Base-by-base conservation (phyloP, 2,329 filamentous ascomycete species). In the Parastagonospora avenae region DNA sequence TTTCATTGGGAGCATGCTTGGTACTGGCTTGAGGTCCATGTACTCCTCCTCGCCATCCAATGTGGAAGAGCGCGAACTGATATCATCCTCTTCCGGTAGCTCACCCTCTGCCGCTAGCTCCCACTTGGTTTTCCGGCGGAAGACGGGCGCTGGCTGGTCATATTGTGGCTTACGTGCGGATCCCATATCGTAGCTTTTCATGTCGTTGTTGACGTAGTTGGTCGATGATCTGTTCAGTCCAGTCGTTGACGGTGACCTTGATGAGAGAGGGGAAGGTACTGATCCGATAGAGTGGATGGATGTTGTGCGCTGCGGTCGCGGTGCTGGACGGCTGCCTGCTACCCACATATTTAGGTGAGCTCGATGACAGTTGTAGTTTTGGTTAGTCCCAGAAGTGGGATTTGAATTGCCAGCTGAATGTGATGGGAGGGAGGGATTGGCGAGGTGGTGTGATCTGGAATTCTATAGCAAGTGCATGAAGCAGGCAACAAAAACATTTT, bases 271-370 rank as follows among this genome's bases (percentile, higher is more conserved):
- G 8, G 67, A 69, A 30, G 67, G 64, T 16, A 71, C 46, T 6
- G 70, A 71, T 4, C 52, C 62, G 33, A 73, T 44, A 4, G 69
- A 71, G 48, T 72, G 61, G 15, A 72, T 54, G 8, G 68, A 71
- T 14, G 57, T 42, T 42, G 68, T 68, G 43, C 64, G 68, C 52
- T 63, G 60, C 33, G 62, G 51, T 54, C 63, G 57, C 19, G 65
- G 52, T 33, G 60, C n/a, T 24, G 38, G 57, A 39, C 59, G 47
- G 31, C 71, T 66, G 41, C 55, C 63, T 44, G 68, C 58, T 31
- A 62, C 65, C 71, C 71, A 73, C 71, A 73, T 73, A 50, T 63
- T 36, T 38, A 19, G 7, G 19, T 12, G n/a, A 11, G 15, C 2
- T 29, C 8, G 33, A 37, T 27, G 28, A 24, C 12, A 28, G 24